Conservation (phyloP, 2,329 filamentous ascomycete species). For the Cytospora schulzeri region DNA sequence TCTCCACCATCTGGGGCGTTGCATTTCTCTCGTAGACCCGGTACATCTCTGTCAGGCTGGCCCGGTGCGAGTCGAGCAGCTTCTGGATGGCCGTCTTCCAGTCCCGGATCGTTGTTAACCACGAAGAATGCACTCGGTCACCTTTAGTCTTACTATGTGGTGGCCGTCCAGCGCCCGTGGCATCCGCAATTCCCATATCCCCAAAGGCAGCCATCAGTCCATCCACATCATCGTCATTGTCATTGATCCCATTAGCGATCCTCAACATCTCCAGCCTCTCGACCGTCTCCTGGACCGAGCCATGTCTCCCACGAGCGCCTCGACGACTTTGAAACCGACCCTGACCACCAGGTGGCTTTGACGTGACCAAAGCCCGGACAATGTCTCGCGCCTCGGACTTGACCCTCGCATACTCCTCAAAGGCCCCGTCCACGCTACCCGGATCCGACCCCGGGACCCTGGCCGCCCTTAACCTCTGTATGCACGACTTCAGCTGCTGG, state of each 20-base stretch:
- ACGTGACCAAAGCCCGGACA: constrained; percentile 36
- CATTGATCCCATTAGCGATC: constrained; percentile 10
- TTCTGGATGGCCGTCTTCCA: constrained; percentile 48
- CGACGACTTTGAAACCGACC: constrained; percentile 33
- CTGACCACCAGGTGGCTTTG: constrained; percentile 44
- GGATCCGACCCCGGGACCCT: constrained; percentile 22
- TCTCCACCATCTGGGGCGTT: constrained; percentile 46
- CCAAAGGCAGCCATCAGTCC: constrained; percentile 1
- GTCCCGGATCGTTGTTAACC: constrained; percentile 45
- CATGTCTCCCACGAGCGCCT: constrained; percentile 3
- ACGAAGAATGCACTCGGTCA: constrained; percentile 27
- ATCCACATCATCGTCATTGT: constrained; percentile 32
- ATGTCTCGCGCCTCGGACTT: constrained; percentile 44
- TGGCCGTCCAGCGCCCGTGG: not conserved
- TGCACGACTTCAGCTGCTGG: constrained; percentile 35
- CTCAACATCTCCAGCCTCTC: constrained; percentile 19
- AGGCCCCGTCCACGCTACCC: constrained; percentile 45
- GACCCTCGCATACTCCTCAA: constrained; percentile 47
- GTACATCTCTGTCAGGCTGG: constrained; percentile 48
- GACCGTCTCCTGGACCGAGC: constrained; percentile 19
- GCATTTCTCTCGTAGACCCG: constrained; percentile 48
- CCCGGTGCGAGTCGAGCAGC: constrained; percentile 44
- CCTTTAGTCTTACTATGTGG: not conserved
- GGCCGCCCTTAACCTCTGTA: constrained; percentile 30
- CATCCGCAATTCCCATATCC: constrained; percentile 1